phyloP scores from a whole-genome alignment of 2,329 filamentous ascomycete species.

The Diaporthe sp. region DNA sequence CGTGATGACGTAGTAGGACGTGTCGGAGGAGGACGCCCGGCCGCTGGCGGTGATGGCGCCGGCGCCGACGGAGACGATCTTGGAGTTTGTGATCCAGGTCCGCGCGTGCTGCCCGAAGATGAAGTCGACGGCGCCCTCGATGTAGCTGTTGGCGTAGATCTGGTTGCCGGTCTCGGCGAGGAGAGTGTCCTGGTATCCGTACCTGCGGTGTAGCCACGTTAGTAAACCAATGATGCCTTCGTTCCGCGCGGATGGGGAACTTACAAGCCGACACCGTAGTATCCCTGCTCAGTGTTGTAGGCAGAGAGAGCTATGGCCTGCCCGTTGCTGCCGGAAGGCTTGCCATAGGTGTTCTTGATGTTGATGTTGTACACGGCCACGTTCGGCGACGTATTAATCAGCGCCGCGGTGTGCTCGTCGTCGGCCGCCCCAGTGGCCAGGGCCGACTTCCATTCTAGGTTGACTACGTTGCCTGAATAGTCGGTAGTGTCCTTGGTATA shows the following conservation, averaged over 20 bases:
- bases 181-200: slow-evolving; percentile 71
- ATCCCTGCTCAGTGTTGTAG: slow-evolving; percentile 65
- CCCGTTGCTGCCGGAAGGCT: slow-evolving; percentile 50
- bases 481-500: slow-evolving; percentile 61
- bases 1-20: slow-evolving; percentile 69
- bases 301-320: slow-evolving; percentile 69
- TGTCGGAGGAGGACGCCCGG: slow-evolving; percentile 52
- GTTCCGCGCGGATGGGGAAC: slow-evolving; percentile 41
- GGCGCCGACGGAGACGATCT: slow-evolving; percentile 60
- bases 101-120: slow-evolving; percentile 69
- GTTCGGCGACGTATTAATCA: slow-evolving; percentile 60
- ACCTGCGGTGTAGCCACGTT: neutral
- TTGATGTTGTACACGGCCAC: slow-evolving; percentile 71
- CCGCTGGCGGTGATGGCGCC: slow-evolving; percentile 65
- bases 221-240: neutral
- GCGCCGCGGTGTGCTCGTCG: slow-evolving; percentile 56
- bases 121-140: slow-evolving; percentile 71
- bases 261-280: slow-evolving; percentile 67
- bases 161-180: slow-evolving; percentile 65
- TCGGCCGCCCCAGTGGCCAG: slow-evolving; percentile 36
- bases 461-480: slow-evolving; percentile 63
- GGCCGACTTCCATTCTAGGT: slow-evolving; percentile 34
- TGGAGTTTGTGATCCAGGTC: slow-evolving; percentile 67
- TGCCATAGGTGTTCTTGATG: slow-evolving; percentile 62
- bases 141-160: slow-evolving; percentile 66